Evolutionary conservation across 192 early-diverging fungal genomes (phyloP).

Genomic region (Glomus cerebriforme): DNA sequence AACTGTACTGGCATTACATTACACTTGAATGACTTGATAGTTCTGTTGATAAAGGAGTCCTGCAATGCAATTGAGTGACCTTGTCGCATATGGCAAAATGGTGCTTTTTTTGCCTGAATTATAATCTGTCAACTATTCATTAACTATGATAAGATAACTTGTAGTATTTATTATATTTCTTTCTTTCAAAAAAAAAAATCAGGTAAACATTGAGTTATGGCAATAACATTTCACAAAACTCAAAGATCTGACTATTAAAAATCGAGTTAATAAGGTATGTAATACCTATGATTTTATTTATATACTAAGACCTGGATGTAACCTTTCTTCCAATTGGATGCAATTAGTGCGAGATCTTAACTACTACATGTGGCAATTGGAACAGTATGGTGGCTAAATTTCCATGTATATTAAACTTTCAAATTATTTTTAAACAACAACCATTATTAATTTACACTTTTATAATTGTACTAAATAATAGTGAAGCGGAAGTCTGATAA

Average conservation of each 20-base stretch:
- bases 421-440: constrained; percentile 19
- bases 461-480: no score
- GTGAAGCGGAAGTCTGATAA: no score
- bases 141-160: neutral
- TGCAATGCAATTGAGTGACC: constrained; percentile 6
- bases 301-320: constrained; percentile 3
- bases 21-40: neutral
- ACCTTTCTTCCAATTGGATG: constrained; percentile 19
- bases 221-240: neutral
- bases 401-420: constrained; percentile 25
- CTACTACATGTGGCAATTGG: neutral
- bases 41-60: constrained; percentile 10
- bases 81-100: constrained; percentile 20
- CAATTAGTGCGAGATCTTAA: constrained; percentile 16
- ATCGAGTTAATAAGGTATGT: constrained; percentile 22
- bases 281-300: constrained; percentile 16
- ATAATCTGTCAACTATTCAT: neutral
- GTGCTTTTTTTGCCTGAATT: constrained; percentile 19
- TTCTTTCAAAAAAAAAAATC: neutral
- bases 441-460: constrained; percentile 23
- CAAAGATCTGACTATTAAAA: constrained; percentile 21
- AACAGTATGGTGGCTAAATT: constrained; percentile 15
- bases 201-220: no score
- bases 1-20: neutral
- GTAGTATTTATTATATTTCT: constrained; percentile 7